These are phyloP conservation scores for Endoconidiophora laricicola DNA, from an alignment of 2,329 filamentous ascomycete genomes.

Conservation along the genomic window DNA sequence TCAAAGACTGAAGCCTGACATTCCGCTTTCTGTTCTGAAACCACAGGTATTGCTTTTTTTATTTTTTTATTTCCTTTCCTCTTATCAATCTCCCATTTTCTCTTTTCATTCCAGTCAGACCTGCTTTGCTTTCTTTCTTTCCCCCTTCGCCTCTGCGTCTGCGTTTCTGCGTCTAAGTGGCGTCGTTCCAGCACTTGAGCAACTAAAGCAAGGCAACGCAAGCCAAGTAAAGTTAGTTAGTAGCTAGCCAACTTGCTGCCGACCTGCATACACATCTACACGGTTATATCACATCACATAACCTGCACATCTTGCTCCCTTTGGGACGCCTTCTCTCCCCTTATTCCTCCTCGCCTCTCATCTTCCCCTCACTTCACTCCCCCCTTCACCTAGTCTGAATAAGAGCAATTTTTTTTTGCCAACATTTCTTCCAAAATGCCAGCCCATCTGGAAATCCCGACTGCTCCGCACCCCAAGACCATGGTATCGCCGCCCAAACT, in stretches of 20 bases:
- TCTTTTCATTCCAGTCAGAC: too few relatives aligned
- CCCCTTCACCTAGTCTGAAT: background rate
- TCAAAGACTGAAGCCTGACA: background rate
- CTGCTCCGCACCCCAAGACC: conserved; percentile 29
- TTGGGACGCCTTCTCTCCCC: background rate
- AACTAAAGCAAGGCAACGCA: too few relatives aligned
- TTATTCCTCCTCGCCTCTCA: background rate
- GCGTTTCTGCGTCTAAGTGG: too few relatives aligned
- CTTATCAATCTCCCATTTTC: too few relatives aligned
- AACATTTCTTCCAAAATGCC: conserved; percentile 23
- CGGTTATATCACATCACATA: background rate
- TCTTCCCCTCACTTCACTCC: background rate
- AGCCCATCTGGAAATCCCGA: conserved; percentile 29
- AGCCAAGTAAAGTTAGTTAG: too few relatives aligned
- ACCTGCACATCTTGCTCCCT: background rate
- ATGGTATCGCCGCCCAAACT: conserved; percentile 37
- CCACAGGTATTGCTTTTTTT: too few relatives aligned
- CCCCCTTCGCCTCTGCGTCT: too few relatives aligned
- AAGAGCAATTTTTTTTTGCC: background rate
- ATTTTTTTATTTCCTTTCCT: too few relatives aligned
- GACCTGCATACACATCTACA: too few relatives aligned
- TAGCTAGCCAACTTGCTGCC: too few relatives aligned
- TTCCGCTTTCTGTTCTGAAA: background rate
- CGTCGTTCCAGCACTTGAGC: too few relatives aligned
- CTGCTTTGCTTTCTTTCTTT: too few relatives aligned